A percentile compares a stretch with the other conserved stretches of the same genome.
phyloP scores from a whole-genome alignment of 208 protist genomes.

The Crithidia fasciculata region DNA sequence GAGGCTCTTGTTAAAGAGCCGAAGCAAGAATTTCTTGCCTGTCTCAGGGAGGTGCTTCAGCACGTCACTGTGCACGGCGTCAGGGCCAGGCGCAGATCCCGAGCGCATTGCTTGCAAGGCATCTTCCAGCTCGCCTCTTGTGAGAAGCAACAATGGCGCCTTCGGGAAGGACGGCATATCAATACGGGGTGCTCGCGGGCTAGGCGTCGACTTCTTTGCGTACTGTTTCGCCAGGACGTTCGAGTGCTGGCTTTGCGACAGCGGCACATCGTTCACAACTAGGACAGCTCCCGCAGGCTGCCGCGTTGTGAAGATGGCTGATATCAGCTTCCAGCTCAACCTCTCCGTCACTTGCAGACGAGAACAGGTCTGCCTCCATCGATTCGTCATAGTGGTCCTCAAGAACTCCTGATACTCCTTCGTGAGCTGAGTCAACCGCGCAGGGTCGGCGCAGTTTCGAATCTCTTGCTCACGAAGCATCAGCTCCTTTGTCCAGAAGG shows the following conservation, averaged over 20 bases:
- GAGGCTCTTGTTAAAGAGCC: slow-evolving; percentile 26
- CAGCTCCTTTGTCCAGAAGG: background rate
- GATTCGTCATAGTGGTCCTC: background rate
- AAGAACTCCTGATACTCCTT: background rate
- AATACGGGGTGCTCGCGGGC: background rate
- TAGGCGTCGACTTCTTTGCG: background rate
- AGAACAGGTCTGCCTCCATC: background rate
- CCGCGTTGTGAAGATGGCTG: background rate
- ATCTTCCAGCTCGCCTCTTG: background rate
- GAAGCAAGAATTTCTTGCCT: slow-evolving; percentile 4
- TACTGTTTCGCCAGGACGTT: background rate
- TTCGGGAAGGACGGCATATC: background rate
- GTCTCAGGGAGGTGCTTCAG: background rate
- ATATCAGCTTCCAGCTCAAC: background rate
- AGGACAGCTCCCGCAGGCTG: background rate
- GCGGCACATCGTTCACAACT: background rate
- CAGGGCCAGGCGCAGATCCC: too few relatives aligned
- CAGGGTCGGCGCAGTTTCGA: background rate
- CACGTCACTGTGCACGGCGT: background rate
- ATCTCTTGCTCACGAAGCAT: background rate
- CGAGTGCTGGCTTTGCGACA: background rate
- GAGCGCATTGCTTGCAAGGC: background rate
- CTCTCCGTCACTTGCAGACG: background rate
- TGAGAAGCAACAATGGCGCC: background rate
- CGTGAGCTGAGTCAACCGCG: background rate